Percentiles rank a stretch among this genome's conserved stretches.
Evolutionary conservation across 805 yeast genomes (phyloP).

Genomic region (Komagataella populi): DNA sequence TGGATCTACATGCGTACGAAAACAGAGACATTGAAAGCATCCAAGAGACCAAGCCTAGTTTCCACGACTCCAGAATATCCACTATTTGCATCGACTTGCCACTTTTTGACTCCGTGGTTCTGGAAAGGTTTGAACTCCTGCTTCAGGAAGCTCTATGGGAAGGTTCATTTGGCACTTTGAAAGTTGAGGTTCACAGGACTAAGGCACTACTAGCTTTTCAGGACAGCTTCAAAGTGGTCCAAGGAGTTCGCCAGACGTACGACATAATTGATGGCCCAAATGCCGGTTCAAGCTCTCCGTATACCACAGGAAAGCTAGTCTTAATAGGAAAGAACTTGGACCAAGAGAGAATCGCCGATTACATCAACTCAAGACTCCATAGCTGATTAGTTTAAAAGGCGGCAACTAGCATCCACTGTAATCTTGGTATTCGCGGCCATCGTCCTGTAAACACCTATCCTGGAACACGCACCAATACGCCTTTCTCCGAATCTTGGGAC

Average conservation of each 20-base stretch:
- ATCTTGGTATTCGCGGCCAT: background rate
- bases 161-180: slow-evolving; percentile 16
- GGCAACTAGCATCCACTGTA: background rate
- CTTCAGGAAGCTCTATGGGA: slow-evolving; percentile 75
- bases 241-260: slow-evolving; percentile 89
- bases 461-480: background rate
- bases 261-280: slow-evolving; percentile 42
- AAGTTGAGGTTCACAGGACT: slow-evolving; percentile 63
- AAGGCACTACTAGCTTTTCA: slow-evolving; percentile 59
- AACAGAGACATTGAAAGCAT: slow-evolving; percentile 15
- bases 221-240: slow-evolving; percentile 44
- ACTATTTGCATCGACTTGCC: slow-evolving; percentile 38
- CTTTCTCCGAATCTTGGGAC: background rate
- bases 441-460: background rate
- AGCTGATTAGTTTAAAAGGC: background rate
- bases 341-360: slow-evolving; percentile 1
- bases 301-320: slow-evolving; percentile 9
- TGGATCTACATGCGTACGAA: slow-evolving; percentile 75
- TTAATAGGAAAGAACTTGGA: slow-evolving; percentile 17
- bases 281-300: background rate
- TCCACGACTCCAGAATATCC: slow-evolving; percentile 39
- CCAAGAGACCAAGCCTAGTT: slow-evolving; percentile 8
- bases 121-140: slow-evolving; percentile 39
- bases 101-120: slow-evolving; percentile 21
- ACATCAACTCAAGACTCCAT: background rate